Evolutionary conservation across 208 protist species (phyloP).

Genomic region (Leishmania martiniquensis): DNA sequence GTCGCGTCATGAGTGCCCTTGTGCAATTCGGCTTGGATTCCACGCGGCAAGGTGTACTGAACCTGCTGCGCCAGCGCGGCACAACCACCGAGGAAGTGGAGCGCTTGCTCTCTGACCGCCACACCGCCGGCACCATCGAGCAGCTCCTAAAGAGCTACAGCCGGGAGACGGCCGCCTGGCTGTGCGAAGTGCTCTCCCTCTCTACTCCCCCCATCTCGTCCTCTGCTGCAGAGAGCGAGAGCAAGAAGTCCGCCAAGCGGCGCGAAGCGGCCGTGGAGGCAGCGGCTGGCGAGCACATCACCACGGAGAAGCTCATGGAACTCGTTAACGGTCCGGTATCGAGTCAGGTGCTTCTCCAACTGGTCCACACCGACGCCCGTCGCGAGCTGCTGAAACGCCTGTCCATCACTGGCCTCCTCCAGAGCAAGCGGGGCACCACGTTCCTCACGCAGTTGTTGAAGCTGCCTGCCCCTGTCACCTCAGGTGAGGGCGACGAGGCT

Average conservation of each 20-base stretch:
- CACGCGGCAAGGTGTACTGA: slow-evolving; percentile 55
- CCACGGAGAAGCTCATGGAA: slow-evolving; percentile 46
- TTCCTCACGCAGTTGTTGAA: slow-evolving; percentile 68
- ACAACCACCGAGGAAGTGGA: slow-evolving; percentile 49
- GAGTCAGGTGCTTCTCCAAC: slow-evolving; percentile 64
- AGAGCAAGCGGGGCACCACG: slow-evolving; percentile 68
- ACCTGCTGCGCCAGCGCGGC: slow-evolving; percentile 68
- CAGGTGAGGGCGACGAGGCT: slow-evolving; percentile 3
- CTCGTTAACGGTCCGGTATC: slow-evolving; percentile 78
- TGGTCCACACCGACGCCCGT: slow-evolving; percentile 45
- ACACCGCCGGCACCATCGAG: slow-evolving; percentile 76
- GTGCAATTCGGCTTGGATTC: slow-evolving; percentile 55
- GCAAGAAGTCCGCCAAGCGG: slow-evolving; percentile 26
- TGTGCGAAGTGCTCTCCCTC: slow-evolving; percentile 64
- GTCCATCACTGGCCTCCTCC: slow-evolving; percentile 49
- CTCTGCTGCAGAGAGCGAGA: slow-evolving; percentile 19
- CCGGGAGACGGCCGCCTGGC: slow-evolving; percentile 54
- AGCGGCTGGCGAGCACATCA: slow-evolving; percentile 14
- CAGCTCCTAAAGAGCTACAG: slow-evolving; percentile 65
- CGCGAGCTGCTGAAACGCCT: slow-evolving; percentile 51
- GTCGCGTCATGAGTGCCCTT: slow-evolving; percentile 81
- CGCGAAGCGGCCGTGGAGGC: slow-evolving; percentile 7
- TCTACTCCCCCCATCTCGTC: neutral
- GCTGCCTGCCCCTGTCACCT: slow-evolving; percentile 8
- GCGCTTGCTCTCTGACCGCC: slow-evolving; percentile 68